Conservation (phyloP, 306 rosid genomes). For the Cucurbita argyrosperma region DNA sequence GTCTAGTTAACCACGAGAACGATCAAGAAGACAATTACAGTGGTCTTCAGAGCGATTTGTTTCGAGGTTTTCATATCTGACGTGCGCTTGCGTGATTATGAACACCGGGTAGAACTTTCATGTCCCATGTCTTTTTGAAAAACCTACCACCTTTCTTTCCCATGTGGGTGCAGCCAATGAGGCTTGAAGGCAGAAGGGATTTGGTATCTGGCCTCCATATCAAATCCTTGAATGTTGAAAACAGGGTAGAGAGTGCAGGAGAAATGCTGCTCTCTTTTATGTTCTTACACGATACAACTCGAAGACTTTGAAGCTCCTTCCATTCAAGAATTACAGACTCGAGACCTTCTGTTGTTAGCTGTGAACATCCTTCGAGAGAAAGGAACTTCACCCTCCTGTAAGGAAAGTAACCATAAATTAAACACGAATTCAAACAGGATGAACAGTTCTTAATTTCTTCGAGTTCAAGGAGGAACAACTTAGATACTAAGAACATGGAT, state of each 20-base stretch:
- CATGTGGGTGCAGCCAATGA: constrained; percentile 37
- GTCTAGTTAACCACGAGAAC: neutral
- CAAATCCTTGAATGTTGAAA: constrained; percentile 57
- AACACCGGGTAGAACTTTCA: neutral
- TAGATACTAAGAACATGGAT: neutral
- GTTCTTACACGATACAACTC: constrained; percentile 63
- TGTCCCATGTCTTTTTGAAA: constrained; percentile 40
- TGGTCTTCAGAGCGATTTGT: neutral
- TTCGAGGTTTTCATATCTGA: neutral
- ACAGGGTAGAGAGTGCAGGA: constrained; percentile 44
- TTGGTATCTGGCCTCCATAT: constrained; percentile 69
- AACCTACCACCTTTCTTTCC: constrained; percentile 76
- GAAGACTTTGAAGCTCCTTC: constrained; percentile 61
- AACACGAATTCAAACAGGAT: neutral
- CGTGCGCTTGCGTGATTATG: neutral
- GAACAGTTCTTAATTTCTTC: neutral
- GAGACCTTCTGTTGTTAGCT: constrained; percentile 62
- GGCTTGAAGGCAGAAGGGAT: constrained; percentile 41
- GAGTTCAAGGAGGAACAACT: neutral
- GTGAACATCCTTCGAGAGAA: constrained; percentile 66
- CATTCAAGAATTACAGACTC: constrained; percentile 51
- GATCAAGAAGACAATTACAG: neutral
- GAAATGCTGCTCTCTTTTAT: constrained; percentile 58
- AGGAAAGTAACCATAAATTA: neutral
- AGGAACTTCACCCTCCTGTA: constrained; percentile 60